phyloP scores from a whole-genome alignment of 495 filamentous ascomycete species.

The Trichodelitschia bisporula region DNA sequence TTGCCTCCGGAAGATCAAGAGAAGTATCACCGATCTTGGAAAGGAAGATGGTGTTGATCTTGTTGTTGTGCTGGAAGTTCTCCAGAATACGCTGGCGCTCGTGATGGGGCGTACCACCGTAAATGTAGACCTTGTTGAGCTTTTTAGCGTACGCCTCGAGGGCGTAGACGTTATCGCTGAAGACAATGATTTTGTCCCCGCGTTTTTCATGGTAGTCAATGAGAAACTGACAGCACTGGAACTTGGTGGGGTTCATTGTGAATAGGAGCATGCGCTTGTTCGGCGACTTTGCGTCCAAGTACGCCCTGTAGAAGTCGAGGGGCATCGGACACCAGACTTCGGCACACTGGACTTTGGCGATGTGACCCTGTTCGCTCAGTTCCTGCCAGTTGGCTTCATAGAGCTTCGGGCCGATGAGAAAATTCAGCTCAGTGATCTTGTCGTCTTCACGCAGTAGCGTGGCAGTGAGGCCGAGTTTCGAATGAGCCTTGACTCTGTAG shows the following conservation, averaged over 20 bases:
- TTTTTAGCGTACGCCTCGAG: constrained; percentile 65
- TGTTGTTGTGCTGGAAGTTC: constrained; percentile 88
- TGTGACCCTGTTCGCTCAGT: constrained; percentile 85
- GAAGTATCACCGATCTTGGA: constrained; percentile 98
- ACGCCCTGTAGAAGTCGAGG: constrained; percentile 90
- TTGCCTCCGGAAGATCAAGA: constrained; percentile 87
- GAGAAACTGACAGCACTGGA: constrained; percentile 87
- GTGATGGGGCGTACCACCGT: constrained; percentile 61
- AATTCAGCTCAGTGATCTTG: constrained; percentile 94
- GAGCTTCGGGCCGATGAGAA: constrained; percentile 88
- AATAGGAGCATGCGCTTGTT: constrained; percentile 54
- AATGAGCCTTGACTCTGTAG: constrained; percentile 72
- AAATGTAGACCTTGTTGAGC: constrained; percentile 78
- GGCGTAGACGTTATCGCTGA: constrained; percentile 95
- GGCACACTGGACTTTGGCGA: constrained; percentile 90
- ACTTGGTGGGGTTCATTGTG: constrained; percentile 95
- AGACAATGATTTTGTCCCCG: constrained; percentile 97
- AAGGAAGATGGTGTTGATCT: constrained; percentile 88
- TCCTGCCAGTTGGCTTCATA: constrained; percentile 99
- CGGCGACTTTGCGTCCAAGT: constrained; percentile 44
- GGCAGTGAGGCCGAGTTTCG: constrained; percentile 89
- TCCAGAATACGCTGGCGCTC: constrained; percentile 80
- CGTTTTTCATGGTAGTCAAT: constrained; percentile 94
- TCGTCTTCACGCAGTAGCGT: constrained; percentile 91
- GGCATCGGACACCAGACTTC: constrained; percentile 99